Conservation (phyloP, 306 rosid species). For the Geum urbanum region DNA sequence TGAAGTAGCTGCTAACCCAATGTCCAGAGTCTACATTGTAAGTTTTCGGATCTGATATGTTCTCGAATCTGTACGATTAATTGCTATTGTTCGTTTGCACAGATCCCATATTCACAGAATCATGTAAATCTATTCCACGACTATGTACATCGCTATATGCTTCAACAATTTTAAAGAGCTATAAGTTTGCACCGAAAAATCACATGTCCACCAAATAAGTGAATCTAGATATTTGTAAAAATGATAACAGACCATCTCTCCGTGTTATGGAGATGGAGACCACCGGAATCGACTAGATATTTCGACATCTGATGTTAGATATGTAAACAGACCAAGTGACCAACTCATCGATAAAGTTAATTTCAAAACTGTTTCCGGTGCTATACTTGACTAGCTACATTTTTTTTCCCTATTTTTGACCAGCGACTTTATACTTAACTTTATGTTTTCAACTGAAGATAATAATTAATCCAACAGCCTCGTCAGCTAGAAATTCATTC, state of each 20-base stretch:
- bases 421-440: no score
- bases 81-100: background rate
- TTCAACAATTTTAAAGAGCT: conserved; percentile 1
- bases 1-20: conserved; percentile 39
- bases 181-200: background rate
- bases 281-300: background rate
- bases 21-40: background rate
- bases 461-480: no score
- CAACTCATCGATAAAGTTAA: no score
- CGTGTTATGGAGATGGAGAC: background rate
- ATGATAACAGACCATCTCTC: background rate
- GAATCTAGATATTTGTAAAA: background rate
- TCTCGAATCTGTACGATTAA: background rate
- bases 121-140: conserved; percentile 14
- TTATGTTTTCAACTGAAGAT: no score
- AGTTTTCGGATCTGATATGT: conserved; percentile 1
- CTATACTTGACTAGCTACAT: background rate
- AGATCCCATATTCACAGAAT: background rate
- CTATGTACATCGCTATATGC: background rate
- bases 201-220: background rate
- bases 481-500: no score
- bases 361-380: background rate
- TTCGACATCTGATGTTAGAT: no score
- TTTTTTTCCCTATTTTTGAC: no score
- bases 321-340: no score